These are phyloP conservation scores for Hericium coralloides DNA, from an alignment of 768 basidiomycete species.

Conservation along the genomic window DNA sequence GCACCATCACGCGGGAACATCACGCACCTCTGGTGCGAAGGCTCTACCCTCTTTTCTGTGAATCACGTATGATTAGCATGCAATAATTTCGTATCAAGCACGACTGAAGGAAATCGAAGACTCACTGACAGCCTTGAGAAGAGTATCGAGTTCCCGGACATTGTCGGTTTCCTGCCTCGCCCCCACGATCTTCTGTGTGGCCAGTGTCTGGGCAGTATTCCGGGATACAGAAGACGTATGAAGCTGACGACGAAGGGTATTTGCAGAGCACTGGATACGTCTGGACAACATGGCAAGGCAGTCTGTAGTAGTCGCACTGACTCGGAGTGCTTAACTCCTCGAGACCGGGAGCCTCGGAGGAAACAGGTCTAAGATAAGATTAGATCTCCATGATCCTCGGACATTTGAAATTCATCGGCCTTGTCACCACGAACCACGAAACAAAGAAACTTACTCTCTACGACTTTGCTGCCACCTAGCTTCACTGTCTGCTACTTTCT, in stretches of 20 bases:
- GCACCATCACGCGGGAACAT: background rate
- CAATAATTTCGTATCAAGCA: background rate
- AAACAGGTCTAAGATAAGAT: background rate
- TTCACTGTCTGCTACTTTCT: too few species aligned
- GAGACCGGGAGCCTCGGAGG: too few species aligned
- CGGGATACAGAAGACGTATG: background rate
- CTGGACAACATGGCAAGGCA: too few species aligned
- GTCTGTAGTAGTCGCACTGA: too few species aligned
- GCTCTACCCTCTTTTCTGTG: background rate
- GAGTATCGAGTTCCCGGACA: constrained; percentile 5
- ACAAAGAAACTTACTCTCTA: too few species aligned
- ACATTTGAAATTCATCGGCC: too few species aligned
- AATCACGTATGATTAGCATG: background rate
- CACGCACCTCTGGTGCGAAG: background rate
- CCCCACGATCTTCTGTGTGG: background rate
- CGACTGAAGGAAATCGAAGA: background rate
- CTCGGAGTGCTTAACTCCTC: too few species aligned
- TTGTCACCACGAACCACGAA: too few species aligned
- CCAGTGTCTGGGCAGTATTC: background rate
- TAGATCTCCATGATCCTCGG: background rate
- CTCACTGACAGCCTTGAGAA: constrained; percentile 2
- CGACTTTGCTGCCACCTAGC: too few species aligned
- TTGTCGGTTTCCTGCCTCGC: constrained; percentile 12
- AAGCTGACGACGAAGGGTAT: background rate
- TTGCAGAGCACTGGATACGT: too few species aligned